Conservation (phyloP, 2,329 filamentous ascomycete species). For the Trichoderma citrinoviride region DNA sequence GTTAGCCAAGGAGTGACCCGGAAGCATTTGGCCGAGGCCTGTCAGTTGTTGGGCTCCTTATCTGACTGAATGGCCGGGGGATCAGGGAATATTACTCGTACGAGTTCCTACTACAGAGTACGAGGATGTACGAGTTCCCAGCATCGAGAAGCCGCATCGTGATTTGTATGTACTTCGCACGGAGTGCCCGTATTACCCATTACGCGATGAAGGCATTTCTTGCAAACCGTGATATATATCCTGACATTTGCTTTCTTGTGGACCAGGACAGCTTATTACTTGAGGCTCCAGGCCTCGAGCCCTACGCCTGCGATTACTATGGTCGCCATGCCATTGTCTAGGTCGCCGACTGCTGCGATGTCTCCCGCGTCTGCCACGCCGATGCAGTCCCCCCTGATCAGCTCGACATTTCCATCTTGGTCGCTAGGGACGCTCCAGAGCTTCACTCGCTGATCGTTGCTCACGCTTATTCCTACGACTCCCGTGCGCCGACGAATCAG, state of each 20-base stretch:
- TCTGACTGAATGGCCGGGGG: neutral
- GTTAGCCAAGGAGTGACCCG: neutral
- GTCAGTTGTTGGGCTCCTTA: neutral
- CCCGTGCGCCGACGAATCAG: constrained; percentile 32
- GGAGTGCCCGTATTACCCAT: constrained; percentile 13
- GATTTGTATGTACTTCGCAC: neutral
- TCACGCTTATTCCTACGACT: constrained; percentile 44
- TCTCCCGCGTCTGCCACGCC: constrained; percentile 60
- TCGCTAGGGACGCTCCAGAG: constrained; percentile 45
- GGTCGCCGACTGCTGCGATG: constrained; percentile 41
- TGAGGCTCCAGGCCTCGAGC: constrained; percentile 44
- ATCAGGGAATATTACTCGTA: neutral
- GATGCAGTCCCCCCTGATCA: constrained; percentile 53
- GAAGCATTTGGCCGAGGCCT: neutral
- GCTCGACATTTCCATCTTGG: constrained; percentile 32
- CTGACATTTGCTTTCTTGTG: neutral
- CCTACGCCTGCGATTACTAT: constrained; percentile 47
- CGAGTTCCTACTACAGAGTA: neutral
- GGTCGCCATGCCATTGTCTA: constrained; percentile 23
- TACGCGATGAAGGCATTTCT: constrained; percentile 14
- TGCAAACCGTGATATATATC: constrained; percentile 6
- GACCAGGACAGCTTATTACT: neutral
- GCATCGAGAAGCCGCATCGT: neutral
- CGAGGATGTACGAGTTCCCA: neutral
- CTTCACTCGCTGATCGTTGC: constrained; percentile 63